phyloP scores from a whole-genome alignment of 176 grass and related monocot genomes.

The Secale cereale region DNA sequence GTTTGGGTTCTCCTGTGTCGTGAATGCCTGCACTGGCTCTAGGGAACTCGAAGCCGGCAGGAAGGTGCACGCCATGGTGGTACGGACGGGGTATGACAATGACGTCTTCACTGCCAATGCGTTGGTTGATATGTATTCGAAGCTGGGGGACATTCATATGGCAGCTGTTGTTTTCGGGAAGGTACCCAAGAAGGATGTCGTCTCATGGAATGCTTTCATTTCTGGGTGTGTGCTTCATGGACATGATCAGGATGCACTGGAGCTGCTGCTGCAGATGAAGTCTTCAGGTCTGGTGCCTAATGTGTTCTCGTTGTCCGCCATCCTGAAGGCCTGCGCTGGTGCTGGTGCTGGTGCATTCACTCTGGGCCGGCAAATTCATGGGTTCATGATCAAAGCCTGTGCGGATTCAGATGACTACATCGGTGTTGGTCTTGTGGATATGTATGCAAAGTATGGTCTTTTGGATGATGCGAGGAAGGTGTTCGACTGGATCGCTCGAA shows the following conservation, averaged over 20 bases:
- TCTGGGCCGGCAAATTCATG: constrained; percentile 82
- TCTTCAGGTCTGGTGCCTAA: constrained; percentile 56
- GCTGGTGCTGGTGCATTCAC: constrained; percentile 38
- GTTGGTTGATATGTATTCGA: constrained; percentile 76
- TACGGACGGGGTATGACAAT: constrained; percentile 46
- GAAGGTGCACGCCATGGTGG: constrained; percentile 54
- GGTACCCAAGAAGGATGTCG: constrained; percentile 44
- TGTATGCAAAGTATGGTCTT: constrained; percentile 52
- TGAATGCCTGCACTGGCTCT: constrained; percentile 68
- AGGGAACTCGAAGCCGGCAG: constrained; percentile 47
- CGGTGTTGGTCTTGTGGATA: constrained; percentile 72
- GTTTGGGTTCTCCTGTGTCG: constrained; percentile 62
- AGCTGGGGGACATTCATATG: constrained; percentile 44
- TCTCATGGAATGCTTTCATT: constrained; percentile 91
- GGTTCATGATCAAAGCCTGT: constrained; percentile 67
- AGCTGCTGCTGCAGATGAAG: constrained; percentile 65
- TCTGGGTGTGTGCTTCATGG: constrained; percentile 68
- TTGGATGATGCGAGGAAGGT: constrained; percentile 55
- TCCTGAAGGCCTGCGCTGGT: constrained; percentile 68
- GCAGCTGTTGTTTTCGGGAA: constrained; percentile 51
- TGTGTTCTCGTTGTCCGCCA: constrained; percentile 59
- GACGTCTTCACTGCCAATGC: constrained; percentile 70
- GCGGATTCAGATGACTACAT: constrained; percentile 58
- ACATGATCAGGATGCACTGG: constrained; percentile 49
- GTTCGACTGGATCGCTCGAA: constrained; percentile 51